Percentiles rank a stretch among this genome's conserved stretches.
phyloP scores from a whole-genome alignment of 768 basidiomycete species.

The Auricularia cornea region DNA sequence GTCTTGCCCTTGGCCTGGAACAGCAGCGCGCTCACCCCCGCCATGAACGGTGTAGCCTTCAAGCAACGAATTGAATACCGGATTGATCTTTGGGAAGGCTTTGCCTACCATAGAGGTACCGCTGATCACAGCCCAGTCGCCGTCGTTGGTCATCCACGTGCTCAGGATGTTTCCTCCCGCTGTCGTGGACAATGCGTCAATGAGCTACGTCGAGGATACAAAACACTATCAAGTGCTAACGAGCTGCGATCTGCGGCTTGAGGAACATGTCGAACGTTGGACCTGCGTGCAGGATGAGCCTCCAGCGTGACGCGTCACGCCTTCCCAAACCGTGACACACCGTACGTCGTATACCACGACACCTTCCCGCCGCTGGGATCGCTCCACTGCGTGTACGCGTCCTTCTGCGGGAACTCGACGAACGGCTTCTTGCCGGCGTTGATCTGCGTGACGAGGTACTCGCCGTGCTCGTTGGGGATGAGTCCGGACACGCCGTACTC shows the following conservation, averaged over 20 bases:
- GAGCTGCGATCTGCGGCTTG: background rate
- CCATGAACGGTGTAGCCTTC: constrained; percentile 34
- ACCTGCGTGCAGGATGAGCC: background rate
- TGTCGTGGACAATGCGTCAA: background rate
- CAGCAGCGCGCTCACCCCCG: constrained; percentile 37
- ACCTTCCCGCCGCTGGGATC: constrained; percentile 50
- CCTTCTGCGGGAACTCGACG: constrained; percentile 41
- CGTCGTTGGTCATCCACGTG: constrained; percentile 33
- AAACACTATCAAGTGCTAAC: background rate
- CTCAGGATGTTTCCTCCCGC: constrained; percentile 42
- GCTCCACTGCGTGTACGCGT: constrained; percentile 34
- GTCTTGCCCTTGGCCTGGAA: constrained; percentile 33
- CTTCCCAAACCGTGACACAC: constrained; percentile 15
- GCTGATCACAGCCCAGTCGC: constrained; percentile 32
- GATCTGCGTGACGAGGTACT: constrained; percentile 45
- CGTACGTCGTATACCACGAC: constrained; percentile 48
- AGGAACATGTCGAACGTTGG: constrained; percentile 52
- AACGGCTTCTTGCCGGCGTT: constrained; percentile 34
- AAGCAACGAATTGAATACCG: constrained; percentile 13
- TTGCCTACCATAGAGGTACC: constrained; percentile 14
- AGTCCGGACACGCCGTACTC: constrained; percentile 42
- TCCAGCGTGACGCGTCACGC: background rate
- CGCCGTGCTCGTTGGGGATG: constrained; percentile 48
- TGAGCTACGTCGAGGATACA: background rate
- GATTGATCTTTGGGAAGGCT: background rate